phyloP scores from a whole-genome alignment of 2,329 filamentous ascomycete species.

The Colletotrichum ledebouriae region DNA sequence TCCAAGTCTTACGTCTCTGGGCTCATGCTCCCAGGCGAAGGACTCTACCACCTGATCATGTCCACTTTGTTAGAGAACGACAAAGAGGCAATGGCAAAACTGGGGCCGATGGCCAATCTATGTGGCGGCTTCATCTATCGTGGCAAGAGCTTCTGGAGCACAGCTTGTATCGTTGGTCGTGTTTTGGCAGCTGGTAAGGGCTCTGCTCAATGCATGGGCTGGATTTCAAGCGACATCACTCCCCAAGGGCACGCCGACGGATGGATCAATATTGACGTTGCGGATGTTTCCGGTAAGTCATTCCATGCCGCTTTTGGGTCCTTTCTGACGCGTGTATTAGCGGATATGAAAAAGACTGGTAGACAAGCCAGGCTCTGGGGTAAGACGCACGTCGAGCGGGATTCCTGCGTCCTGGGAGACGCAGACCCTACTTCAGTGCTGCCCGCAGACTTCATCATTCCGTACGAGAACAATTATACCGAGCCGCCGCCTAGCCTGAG shows the following conservation, averaged over 20 bases:
- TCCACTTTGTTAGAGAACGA: conserved; percentile 76
- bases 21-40: conserved; percentile 74
- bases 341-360: conserved; percentile 63
- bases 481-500: conserved; percentile 61
- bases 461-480: conserved; percentile 67
- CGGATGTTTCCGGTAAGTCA: conserved; percentile 64
- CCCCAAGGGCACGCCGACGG: conserved; percentile 66
- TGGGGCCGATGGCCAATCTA: conserved; percentile 73
- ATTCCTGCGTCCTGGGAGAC: conserved; percentile 72
- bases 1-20: conserved; percentile 77
- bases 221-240: conserved; percentile 73
- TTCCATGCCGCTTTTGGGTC: neutral
- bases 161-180: conserved; percentile 73
- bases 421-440: conserved; percentile 66
- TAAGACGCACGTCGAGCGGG: conserved; percentile 70
- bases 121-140: conserved; percentile 75
- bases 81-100: conserved; percentile 66
- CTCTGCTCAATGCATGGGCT: conserved; percentile 76
- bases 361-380: conserved; percentile 73
- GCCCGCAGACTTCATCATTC: conserved; percentile 74
- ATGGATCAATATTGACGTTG: conserved; percentile 71
- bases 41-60: conserved; percentile 74
- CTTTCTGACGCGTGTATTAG: conserved; percentile 49
- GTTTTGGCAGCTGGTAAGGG: conserved; percentile 74
- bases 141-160: conserved; percentile 78